Conservation (phyloP, 306 rosid genomes). For the Albizia julibrissin region DNA sequence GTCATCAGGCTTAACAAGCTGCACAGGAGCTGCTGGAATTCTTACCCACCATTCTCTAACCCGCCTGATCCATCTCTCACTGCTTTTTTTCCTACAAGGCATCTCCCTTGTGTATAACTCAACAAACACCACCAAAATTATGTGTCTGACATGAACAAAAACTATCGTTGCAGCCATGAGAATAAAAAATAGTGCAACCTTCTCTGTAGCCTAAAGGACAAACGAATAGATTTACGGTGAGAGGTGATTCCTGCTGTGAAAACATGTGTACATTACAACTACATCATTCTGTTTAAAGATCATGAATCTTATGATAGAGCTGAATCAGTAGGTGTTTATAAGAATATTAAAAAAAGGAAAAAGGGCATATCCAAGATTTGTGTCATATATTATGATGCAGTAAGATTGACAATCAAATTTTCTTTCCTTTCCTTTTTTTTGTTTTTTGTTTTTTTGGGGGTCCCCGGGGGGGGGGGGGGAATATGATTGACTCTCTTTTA, state of each 20-base stretch:
- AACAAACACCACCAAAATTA: conserved; percentile 51
- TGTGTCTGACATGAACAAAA: conserved; percentile 62
- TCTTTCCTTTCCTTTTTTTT: not conserved
- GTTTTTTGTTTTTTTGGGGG: no score
- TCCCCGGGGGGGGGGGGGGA: no score
- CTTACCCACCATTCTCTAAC: conserved; percentile 92
- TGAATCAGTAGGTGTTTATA: not conserved
- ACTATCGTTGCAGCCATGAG: conserved; percentile 64
- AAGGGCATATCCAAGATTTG: not conserved
- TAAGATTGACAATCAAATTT: not conserved
- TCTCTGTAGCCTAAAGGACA: conserved; percentile 76
- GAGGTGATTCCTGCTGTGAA: not conserved
- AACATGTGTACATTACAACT: not conserved
- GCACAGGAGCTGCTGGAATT: conserved; percentile 97
- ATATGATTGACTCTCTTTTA: not conserved
- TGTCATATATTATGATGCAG: not conserved
- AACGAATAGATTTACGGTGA: conserved; percentile 13
- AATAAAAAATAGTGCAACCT: conserved; percentile 59
- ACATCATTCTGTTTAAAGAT: not conserved
- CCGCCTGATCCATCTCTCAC: conserved; percentile 62
- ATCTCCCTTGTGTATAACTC: conserved; percentile 82
- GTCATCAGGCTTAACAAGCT: conserved; percentile 62
- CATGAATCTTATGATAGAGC: not conserved
- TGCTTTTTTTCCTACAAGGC: conserved; percentile 81
- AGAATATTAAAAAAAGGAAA: not conserved